A percentile compares a stretch with the other conserved stretches of the same genome.
Evolutionary conservation across 2,329 filamentous ascomycete species (phyloP).

Genomic region (Cladophialophora exuberans): DNA sequence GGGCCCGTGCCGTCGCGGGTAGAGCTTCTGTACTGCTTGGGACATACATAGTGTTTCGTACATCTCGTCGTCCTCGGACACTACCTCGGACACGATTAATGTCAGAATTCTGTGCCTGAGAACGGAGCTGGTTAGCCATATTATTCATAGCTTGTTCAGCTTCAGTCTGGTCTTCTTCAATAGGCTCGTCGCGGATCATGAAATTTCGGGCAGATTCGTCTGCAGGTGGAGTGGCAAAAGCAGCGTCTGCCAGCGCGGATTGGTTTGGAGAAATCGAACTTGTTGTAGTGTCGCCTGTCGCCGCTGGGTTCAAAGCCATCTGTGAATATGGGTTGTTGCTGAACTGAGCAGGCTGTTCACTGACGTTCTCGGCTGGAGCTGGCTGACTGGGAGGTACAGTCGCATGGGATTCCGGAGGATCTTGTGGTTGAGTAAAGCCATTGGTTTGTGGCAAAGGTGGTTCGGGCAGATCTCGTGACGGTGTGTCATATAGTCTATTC

Average conservation of each 20-base stretch:
- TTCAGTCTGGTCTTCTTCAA: constrained; percentile 53
- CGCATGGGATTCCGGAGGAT: constrained; percentile 15
- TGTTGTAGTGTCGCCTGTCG: constrained; percentile 13
- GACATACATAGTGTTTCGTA: constrained; percentile 86
- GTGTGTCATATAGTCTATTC: constrained; percentile 22
- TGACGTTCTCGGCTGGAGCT: constrained; percentile 13
- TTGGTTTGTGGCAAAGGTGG: constrained; percentile 19
- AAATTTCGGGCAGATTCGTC: constrained; percentile 51
- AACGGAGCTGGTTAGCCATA: constrained; percentile 53
- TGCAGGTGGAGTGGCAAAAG: constrained; percentile 17
- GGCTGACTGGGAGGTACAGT: constrained; percentile 18
- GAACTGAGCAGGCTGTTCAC: constrained; percentile 7
- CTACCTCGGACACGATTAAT: constrained; percentile 74
- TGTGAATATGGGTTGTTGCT: constrained; percentile 16
- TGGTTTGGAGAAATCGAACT: constrained; percentile 35
- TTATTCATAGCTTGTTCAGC: constrained; percentile 53
- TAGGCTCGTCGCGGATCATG: constrained; percentile 53
- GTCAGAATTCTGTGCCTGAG: constrained; percentile 51
- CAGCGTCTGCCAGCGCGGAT: constrained; percentile 42
- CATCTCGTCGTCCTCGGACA: constrained; percentile 83
- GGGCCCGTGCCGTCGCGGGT: constrained; percentile 26
- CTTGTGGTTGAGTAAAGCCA: constrained; percentile 15
- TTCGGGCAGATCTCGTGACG: constrained; percentile 9
- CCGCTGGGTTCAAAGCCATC: constrained; percentile 9
- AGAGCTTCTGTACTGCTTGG: constrained; percentile 48